A percentile compares a stretch with the other conserved stretches of the same genome.
phyloP scores from a whole-genome alignment of 306 rosid species.

The Luffa acutangula region DNA sequence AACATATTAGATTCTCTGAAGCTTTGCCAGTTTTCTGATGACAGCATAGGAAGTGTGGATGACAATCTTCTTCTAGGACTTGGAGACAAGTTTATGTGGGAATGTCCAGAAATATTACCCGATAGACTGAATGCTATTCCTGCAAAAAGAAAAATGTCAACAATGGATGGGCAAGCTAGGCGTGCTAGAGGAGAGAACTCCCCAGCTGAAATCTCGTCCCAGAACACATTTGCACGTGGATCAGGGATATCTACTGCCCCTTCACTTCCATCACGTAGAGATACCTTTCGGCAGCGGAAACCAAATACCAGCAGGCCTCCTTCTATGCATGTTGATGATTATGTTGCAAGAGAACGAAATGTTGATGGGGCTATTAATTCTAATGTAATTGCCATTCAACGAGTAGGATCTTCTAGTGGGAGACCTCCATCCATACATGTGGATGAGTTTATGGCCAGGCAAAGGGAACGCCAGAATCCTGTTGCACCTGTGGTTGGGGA shows the following conservation, averaged over 20 bases:
- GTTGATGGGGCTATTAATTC: slow-evolving; percentile 61
- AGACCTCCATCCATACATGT: slow-evolving; percentile 98
- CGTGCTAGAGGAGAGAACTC: slow-evolving; percentile 84
- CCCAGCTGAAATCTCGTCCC: slow-evolving; percentile 47
- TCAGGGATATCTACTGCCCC: slow-evolving; percentile 41
- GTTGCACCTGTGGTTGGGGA: slow-evolving; percentile 63
- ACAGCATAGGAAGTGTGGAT: slow-evolving; percentile 40
- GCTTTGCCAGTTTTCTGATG: slow-evolving; percentile 40
- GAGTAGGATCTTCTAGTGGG: slow-evolving; percentile 87
- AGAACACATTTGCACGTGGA: slow-evolving; percentile 61
- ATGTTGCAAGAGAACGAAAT: slow-evolving; percentile 91
- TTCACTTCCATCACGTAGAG: slow-evolving; percentile 89
- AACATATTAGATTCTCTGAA: slow-evolving; percentile 37
- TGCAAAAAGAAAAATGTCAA: slow-evolving; percentile 54
- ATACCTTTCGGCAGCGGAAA: slow-evolving; percentile 91
- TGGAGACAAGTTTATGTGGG: slow-evolving; percentile 83
- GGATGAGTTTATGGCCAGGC: slow-evolving; percentile 97
- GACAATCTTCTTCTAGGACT: slow-evolving; percentile 54
- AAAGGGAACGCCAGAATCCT: slow-evolving; percentile 95
- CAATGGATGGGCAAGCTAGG: slow-evolving; percentile 58
- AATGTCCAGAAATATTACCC: slow-evolving; percentile 88
- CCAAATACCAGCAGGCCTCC: slow-evolving; percentile 99
- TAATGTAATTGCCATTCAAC: slow-evolving; percentile 68
- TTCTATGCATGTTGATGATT: slow-evolving; percentile 98
- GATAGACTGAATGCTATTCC: slow-evolving; percentile 56